These are phyloP conservation scores for Termitomyces sp. DNA, from an alignment of 1,284 basidiomycete genomes.

Conservation along the genomic window DNA sequence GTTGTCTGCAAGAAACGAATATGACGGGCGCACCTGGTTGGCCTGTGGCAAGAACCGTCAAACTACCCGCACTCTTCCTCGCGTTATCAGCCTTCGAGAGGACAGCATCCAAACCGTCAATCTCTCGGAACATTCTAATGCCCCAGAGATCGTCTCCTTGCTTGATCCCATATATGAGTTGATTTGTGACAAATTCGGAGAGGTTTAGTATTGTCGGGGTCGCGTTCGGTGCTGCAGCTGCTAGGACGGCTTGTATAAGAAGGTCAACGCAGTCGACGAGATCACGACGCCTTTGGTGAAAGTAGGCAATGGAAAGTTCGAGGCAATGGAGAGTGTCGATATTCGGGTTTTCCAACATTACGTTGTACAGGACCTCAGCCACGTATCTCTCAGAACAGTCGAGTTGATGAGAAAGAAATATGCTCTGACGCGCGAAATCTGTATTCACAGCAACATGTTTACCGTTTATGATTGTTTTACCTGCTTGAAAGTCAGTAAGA, in stretches of 20 bases:
- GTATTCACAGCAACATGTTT: constrained; percentile 60
- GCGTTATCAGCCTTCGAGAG: constrained; percentile 52
- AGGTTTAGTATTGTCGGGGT: constrained; percentile 45
- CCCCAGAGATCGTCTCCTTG: constrained; percentile 40
- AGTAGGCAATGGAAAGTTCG: constrained; percentile 61
- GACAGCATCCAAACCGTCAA: constrained; percentile 52
- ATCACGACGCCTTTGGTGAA: constrained; percentile 61
- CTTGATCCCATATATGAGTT: constrained; percentile 40
- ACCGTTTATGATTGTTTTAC: constrained; percentile 57
- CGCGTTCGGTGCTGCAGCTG: constrained; percentile 35
- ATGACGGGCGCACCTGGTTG: constrained; percentile 38
- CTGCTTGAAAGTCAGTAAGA: constrained; percentile 31
- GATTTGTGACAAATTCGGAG: constrained; percentile 47
- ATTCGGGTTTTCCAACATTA: constrained; percentile 63
- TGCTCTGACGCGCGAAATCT: constrained; percentile 69
- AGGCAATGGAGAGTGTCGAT: constrained; percentile 49
- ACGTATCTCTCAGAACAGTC: constrained; percentile 73
- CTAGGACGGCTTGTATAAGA: constrained; percentile 38
- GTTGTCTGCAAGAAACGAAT: not conserved
- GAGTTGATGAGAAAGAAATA: constrained; percentile 74
- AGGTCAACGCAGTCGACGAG: constrained; percentile 59
- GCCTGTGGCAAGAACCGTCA: constrained; percentile 49
- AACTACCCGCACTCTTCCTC: constrained; percentile 58
- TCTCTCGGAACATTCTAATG: constrained; percentile 55
- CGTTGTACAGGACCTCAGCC: constrained; percentile 61